Evolutionary conservation across 2,329 filamentous ascomycete species (phyloP).

Genomic region (Stromatinia cepivora): DNA sequence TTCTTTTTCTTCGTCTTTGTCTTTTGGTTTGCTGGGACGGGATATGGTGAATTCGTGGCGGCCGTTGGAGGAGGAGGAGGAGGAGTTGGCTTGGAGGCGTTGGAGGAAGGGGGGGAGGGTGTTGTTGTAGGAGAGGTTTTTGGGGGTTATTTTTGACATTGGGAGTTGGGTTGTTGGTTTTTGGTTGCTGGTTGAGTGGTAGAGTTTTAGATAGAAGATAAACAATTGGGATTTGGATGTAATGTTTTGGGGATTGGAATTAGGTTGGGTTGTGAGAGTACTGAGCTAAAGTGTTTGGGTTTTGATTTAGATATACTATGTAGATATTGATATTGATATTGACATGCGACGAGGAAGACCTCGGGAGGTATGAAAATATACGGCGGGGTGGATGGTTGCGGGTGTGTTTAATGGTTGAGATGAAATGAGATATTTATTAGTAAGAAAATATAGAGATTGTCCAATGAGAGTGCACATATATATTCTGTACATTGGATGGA

Average conservation of each 20-base stretch:
- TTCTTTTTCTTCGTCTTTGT: conserved; percentile 69
- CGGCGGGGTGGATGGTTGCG: too few species aligned
- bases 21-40: conserved; percentile 50
- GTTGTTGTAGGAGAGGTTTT: conserved; percentile 66
- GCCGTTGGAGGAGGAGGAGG: conserved; percentile 48
- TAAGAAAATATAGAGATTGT: not conserved
- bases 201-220: too few species aligned
- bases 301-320: not conserved
- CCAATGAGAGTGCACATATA: not conserved
- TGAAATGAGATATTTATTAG: too few species aligned
- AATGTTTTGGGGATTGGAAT: not conserved
- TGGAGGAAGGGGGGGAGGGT: conserved; percentile 62
- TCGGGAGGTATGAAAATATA: too few species aligned
- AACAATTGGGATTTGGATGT: too few species aligned
- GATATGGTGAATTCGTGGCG: conserved; percentile 43
- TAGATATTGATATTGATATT: not conserved
- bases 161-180: conserved; percentile 35
- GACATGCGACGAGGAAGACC: not conserved
- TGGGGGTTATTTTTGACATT: conserved; percentile 61
- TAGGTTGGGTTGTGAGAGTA: not conserved
- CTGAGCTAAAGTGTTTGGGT: not conserved
- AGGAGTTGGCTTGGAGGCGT: conserved; percentile 54
- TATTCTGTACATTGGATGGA: not conserved
- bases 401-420: not conserved
- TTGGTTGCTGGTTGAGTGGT: not conserved